A percentile compares a stretch with the other conserved stretches of the same genome.
phyloP scores from a whole-genome alignment of 1,284 basidiomycete genomes.

The Puccinia polysora region DNA sequence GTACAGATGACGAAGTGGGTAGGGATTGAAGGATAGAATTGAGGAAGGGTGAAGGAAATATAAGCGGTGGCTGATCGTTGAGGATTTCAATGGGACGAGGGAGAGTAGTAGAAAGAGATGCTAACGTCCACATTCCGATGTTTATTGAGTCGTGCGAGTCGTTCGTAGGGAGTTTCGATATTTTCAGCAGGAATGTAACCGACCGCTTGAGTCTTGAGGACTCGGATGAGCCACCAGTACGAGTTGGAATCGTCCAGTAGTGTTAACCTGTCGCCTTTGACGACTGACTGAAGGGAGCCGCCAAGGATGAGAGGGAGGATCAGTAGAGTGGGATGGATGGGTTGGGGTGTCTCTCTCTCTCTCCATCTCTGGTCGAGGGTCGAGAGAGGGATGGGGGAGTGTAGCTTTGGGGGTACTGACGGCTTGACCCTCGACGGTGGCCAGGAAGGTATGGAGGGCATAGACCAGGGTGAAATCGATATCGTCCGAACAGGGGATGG shows the following conservation, averaged over 20 bases:
- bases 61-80: slow-evolving; percentile 45
- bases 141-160: slow-evolving; percentile 90
- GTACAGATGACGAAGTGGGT: background rate
- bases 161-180: slow-evolving; percentile 96
- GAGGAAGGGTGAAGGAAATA: background rate
- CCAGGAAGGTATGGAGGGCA: slow-evolving; percentile 84
- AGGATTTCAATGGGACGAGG: background rate
- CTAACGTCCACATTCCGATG: slow-evolving; percentile 93
- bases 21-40: background rate
- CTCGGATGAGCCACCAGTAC: slow-evolving; percentile 96
- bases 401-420: slow-evolving; percentile 52
- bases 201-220: slow-evolving; percentile 96
- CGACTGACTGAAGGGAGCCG: slow-evolving; percentile 61
- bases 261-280: slow-evolving; percentile 88
- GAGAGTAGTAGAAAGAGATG: slow-evolving; percentile 44
- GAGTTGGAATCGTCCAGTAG: slow-evolving; percentile 93
- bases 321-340: background rate
- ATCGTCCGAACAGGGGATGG: slow-evolving; percentile 73
- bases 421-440: slow-evolving; percentile 91
- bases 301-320: background rate
- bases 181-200: slow-evolving; percentile 99
- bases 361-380: too few species aligned
- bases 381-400: too few species aligned
- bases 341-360: too few species aligned
- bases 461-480: slow-evolving; percentile 87